These are phyloP conservation scores for Hypoxylon perforatum DNA, from an alignment of 495 filamentous ascomycete species.

Conservation along the genomic window DNA sequence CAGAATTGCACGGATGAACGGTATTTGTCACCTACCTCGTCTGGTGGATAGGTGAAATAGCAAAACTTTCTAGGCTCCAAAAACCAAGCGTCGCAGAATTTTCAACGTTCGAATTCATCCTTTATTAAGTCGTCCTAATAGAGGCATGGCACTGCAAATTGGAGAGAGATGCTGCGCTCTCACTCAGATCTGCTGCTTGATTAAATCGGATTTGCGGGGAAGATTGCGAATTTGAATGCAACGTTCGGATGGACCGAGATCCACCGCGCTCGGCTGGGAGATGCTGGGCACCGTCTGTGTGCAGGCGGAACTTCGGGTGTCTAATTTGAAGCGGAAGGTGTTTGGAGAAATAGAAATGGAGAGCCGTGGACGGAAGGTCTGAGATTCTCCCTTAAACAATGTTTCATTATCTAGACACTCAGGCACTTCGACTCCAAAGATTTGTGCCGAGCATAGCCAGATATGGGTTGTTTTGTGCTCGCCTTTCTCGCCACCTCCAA, in stretches of 20 bases:
- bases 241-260: constrained; percentile 26
- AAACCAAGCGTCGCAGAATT: neutral
- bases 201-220: constrained; percentile 40
- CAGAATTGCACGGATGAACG: too few relatives aligned
- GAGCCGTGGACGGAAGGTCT: constrained; percentile 22
- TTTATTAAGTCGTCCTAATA: constrained; percentile 11
- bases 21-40: neutral
- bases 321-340: constrained; percentile 43
- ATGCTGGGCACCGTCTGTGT: constrained; percentile 4
- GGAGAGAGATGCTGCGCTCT: constrained; percentile 13
- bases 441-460: neutral
- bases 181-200: constrained; percentile 27
- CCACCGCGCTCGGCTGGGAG: constrained; percentile 21
- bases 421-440: too few relatives aligned
- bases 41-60: neutral
- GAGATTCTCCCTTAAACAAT: constrained; percentile 18
- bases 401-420: constrained; percentile 33
- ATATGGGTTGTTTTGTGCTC: neutral
- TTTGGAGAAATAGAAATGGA: constrained; percentile 20
- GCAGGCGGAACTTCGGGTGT: constrained; percentile 31
- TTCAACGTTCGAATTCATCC: constrained; percentile 12
- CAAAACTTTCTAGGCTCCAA: neutral
- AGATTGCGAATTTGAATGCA: constrained; percentile 33
- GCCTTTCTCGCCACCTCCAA: neutral
- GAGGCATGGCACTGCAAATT: constrained; percentile 11